Base-by-base conservation (phyloP, 1,284 basidiomycete genomes). In the Ganoderma sp. region DNA sequence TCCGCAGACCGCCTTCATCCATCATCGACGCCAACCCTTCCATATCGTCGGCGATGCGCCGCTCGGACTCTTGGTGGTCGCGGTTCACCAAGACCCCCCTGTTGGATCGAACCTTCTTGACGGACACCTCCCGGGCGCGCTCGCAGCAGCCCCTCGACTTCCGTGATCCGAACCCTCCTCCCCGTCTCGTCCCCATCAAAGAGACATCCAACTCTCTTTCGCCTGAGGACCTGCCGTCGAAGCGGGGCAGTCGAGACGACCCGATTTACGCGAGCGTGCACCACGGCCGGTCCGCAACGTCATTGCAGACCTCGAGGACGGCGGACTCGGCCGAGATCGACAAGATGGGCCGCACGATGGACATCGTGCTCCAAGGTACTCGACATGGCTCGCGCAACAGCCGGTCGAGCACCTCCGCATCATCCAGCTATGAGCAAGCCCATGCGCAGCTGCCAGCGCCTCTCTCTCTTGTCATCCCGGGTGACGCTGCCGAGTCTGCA, bases 91-190 rank as follows among this genome's bases (percentile, higher is more conserved):
- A 80, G 71, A 78, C 82, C 3, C 78, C 84, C 1, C 69, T 85
- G 5, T 76, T 85, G 42, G 83, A 84, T 45, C 79, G 82, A 17
- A 41, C 67, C 5, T 70, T 77, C 39, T 76, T 78, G 34, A 76
- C 79, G 59, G 76, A 76, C 50, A 68, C 68, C 52, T 68, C 72
- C 22, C 69, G 73, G n/a, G 32, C 56, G 9, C 56, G 54, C 32
- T 56, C 54, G 54, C 60, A 57, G 28, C 66, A 67, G 37, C 70
- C 71, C 19, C 63, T 85, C 17, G 88, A 90, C 37, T 86, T 93
- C 76, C 85, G 90, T 50, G 92, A 94, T 77, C 91, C 91, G 1
- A 89, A 88, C 69, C 90, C 91, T 1, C 85, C 85, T 6, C 91
- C 92, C 2, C 82, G 83, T 15, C 81, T 93, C 15, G 78, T 81